These are phyloP conservation scores for Hypoxylon intermedium DNA, from an alignment of 495 filamentous ascomycete genomes.

Conservation along the genomic window DNA sequence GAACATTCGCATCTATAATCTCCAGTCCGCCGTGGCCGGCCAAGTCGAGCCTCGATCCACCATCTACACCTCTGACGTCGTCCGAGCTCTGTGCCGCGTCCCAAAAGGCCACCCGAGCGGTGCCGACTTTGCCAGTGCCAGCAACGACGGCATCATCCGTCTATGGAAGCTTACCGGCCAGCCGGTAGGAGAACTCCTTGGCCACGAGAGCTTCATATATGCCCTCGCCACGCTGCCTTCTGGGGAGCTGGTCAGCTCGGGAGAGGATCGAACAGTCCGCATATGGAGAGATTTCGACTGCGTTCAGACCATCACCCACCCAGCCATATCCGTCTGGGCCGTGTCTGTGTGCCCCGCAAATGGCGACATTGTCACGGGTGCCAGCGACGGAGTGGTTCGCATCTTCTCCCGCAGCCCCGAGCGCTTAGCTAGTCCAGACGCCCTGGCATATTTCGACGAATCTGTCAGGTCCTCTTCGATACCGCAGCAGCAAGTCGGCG, in stretches of 20 bases:
- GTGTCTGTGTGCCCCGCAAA: constrained; percentile 80
- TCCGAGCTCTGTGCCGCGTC: constrained; percentile 84
- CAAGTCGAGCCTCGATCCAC: constrained; percentile 77
- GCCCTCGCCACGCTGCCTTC: constrained; percentile 77
- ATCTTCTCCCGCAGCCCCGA: constrained; percentile 79
- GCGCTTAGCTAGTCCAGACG: constrained; percentile 68
- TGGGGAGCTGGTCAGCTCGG: constrained; percentile 87
- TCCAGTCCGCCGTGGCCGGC: constrained; percentile 72
- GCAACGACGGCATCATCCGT: constrained; percentile 85
- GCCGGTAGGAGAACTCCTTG: constrained; percentile 74
- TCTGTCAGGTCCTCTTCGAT: constrained; percentile 83
- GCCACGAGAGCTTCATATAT: constrained; percentile 97
- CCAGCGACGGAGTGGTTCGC: constrained; percentile 86
- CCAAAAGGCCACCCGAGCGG: constrained; percentile 78
- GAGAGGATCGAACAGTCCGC: constrained; percentile 89
- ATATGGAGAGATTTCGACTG: constrained; percentile 86
- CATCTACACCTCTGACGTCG: constrained; percentile 79
- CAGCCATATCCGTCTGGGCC: constrained; percentile 94
- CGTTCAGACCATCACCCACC: constrained; percentile 95
- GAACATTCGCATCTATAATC: constrained; percentile 80
- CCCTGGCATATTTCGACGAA: constrained; percentile 73
- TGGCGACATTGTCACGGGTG: constrained; percentile 90
- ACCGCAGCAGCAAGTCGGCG: constrained; percentile 76
- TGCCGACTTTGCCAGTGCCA: constrained; percentile 86
- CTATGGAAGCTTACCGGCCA: constrained; percentile 81